phyloP scores from a whole-genome alignment of 2,329 filamentous ascomycete genomes.

The Fusarium humuli region DNA sequence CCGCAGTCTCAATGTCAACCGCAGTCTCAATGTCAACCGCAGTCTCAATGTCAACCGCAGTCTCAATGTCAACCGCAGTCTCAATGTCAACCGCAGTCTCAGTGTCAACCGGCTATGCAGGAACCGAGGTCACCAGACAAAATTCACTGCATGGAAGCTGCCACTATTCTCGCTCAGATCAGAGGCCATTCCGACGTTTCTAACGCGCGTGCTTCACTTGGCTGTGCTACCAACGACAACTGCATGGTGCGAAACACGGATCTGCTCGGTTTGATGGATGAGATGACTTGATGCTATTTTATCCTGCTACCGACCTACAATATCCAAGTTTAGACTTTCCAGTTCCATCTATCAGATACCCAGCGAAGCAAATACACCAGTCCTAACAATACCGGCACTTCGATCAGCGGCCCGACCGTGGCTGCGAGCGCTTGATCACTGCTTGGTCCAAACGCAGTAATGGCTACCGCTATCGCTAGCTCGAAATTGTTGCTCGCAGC shows the following conservation, averaged over 20 bases:
- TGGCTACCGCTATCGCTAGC: conserved; percentile 87
- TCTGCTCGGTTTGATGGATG: conserved; percentile 52
- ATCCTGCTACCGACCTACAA: neutral
- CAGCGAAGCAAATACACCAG: conserved; percentile 80
- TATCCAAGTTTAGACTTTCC: conserved; percentile 13
- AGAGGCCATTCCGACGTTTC: conserved; percentile 50
- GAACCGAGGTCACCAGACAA: conserved; percentile 25
- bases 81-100: neutral
- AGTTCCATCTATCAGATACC: conserved; percentile 62
- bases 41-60: neutral
- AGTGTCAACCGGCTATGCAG: neutral
- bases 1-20: neutral
- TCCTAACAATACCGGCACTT: conserved; percentile 83
- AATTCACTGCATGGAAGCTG: conserved; percentile 46
- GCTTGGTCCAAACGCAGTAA: conserved; percentile 81
- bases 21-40: neutral
- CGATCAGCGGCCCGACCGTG: conserved; percentile 86
- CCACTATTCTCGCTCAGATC: conserved; percentile 55
- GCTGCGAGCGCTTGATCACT: conserved; percentile 85
- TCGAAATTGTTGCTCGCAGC: conserved; percentile 96
- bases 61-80: neutral
- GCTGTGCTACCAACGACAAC: conserved; percentile 42
- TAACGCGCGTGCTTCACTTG: conserved; percentile 46
- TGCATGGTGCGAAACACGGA: conserved; percentile 52
- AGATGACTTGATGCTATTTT: conserved; percentile 32